These are phyloP conservation scores for Psilocybe cubensis DNA, from an alignment of 768 basidiomycete genomes.

Conservation along the genomic window DNA sequence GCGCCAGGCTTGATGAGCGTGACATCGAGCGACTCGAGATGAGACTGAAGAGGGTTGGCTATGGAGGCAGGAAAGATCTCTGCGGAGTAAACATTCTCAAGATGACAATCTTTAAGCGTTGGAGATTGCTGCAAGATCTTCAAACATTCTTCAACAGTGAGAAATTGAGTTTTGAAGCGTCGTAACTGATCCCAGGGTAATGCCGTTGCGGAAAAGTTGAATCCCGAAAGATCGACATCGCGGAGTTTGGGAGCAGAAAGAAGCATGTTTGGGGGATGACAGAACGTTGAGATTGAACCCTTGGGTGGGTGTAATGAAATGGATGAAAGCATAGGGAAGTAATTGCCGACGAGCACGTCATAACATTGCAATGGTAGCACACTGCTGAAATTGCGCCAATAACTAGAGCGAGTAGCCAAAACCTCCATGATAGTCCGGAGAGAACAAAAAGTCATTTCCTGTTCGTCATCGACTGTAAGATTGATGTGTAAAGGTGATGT, in stretches of 20 bases:
- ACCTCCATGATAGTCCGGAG: constrained; percentile 22
- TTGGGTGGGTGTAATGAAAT: constrained; percentile 20
- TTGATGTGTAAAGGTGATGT: constrained; percentile 26
- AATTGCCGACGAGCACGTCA: constrained; percentile 19
- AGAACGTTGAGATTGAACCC: constrained; percentile 28
- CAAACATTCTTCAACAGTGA: constrained; percentile 25
- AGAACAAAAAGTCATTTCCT: constrained; percentile 20
- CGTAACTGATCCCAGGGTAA: constrained; percentile 26
- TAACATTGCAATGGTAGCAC: constrained; percentile 26
- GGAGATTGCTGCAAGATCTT: constrained; percentile 21
- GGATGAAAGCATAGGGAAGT: constrained; percentile 22
- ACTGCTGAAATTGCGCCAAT: constrained; percentile 26
- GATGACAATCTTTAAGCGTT: constrained; percentile 22
- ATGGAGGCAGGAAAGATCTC: constrained; percentile 9
- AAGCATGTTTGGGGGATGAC: constrained; percentile 27
- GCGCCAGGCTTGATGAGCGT: constrained; percentile 24
- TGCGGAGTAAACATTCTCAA: constrained; percentile 25
- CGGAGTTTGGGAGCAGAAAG: constrained; percentile 19
- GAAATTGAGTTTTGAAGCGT: constrained; percentile 24
- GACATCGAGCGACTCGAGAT: constrained; percentile 21
- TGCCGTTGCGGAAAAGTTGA: constrained; percentile 24
- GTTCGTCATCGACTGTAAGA: constrained; percentile 21
- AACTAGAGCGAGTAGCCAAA: constrained; percentile 20
- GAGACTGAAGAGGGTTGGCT: constrained; percentile 8
- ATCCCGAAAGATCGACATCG: constrained; percentile 26